Conservation (phyloP, 2,329 filamentous ascomycete genomes). For the Plectosphaerella cucumerina region DNA sequence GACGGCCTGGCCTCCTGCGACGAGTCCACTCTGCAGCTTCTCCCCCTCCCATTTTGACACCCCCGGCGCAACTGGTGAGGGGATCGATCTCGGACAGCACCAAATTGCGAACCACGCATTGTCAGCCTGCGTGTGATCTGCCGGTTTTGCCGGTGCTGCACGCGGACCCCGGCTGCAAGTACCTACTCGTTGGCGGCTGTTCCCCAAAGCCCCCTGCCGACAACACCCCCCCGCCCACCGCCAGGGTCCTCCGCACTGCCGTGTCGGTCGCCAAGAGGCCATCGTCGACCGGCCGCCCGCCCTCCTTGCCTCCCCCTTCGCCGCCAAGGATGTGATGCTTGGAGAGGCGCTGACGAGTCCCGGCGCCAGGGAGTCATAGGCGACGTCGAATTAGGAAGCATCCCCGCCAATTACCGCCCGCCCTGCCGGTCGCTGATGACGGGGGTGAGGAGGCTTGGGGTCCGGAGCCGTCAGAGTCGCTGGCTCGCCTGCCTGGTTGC, state of each 20-base stretch:
- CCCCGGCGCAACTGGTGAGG: background rate
- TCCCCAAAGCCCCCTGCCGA: background rate
- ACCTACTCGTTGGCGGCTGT: background rate
- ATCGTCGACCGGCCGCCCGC: too few relatives aligned
- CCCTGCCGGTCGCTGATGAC: too few relatives aligned
- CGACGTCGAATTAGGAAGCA: too few relatives aligned
- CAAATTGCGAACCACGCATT: background rate
- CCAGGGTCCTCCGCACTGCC: background rate
- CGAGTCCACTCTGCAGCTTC: background rate
- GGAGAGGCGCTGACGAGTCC: too few relatives aligned
- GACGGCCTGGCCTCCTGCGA: background rate
- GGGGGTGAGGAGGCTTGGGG: too few relatives aligned
- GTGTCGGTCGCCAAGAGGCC: too few relatives aligned
- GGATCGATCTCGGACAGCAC: background rate
- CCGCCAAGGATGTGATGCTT: too few relatives aligned
- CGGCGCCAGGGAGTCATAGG: too few relatives aligned
- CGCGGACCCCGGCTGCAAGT: background rate
- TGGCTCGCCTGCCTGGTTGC: too few relatives aligned
- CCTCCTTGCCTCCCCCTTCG: too few relatives aligned
- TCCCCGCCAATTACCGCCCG: too few relatives aligned
- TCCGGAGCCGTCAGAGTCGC: too few relatives aligned
- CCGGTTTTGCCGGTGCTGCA: background rate
- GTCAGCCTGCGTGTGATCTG: background rate
- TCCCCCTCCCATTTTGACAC: background rate
- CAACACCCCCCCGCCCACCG: background rate